Base-by-base conservation (phyloP, 2,329 filamentous ascomycete genomes). In the Aspergillus piperis region DNA sequence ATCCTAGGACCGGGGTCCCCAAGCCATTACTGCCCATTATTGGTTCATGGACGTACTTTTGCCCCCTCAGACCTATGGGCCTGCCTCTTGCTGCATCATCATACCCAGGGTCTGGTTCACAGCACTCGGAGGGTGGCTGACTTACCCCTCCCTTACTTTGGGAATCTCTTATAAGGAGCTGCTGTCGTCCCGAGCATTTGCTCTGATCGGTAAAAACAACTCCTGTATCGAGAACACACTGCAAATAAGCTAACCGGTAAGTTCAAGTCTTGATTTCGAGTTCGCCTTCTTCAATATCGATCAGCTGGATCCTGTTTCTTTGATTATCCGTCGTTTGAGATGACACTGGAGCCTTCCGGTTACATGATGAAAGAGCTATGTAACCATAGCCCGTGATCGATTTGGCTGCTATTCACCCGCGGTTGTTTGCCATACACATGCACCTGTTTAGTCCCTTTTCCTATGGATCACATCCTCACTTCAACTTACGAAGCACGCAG, bases 81-180 rank as follows among this genome's bases (percentile, higher is more conserved):
- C 32, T 47, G 27, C 57, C 50, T 49, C 42, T 54, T 38, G 50
- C 59, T 64, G 53, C 56, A 53, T 56, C 61, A 56, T 54, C 23
- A 32, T 36, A 60, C 49, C 62, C 54, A 59, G 36, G 51, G 44
- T 58, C 55, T 56, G 57, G 57, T 47, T 50, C 61, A 59, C 61
- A 51, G 56, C 39, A 8, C 7, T 50, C 30, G 39, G 21, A 38
- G n/a, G 32, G 42, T 54, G 58, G 19, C 17, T 17, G 51, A 48
- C 53, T 55, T 65, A 63, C 60, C 64, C 61, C 64, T 64, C 62
- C 59, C 54, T 30, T 52, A 11, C n/a, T 27, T n/a, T 50, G 47
- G 25, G n/a, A 8, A 30, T 50, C 47, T 7, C 47, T 17, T 50
- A 50, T 50, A 50, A 50, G 2, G 25, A 50, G 47, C 47, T 17